Conservation (phyloP, 164 flowering plant species). For the Vitis riparia region DNA sequence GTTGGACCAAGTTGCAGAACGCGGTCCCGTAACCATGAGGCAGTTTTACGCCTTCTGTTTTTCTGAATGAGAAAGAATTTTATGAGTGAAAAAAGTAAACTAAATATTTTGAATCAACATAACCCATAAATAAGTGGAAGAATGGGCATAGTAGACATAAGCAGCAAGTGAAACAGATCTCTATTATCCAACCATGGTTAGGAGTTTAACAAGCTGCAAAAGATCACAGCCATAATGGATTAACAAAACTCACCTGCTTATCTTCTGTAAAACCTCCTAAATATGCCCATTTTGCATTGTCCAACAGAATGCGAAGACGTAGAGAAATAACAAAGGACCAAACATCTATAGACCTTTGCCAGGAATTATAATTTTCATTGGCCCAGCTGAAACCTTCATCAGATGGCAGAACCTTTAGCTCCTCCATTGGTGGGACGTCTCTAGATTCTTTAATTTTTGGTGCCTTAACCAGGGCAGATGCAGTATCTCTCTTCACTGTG, state of each 20-base stretch:
- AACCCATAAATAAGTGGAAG: background rate
- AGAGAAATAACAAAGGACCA: conserved; percentile 84
- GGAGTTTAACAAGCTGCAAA: background rate
- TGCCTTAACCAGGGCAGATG: conserved; percentile 29
- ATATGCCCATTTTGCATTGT: conserved; percentile 91
- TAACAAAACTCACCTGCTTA: conserved; percentile 56
- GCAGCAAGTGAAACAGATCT: background rate
- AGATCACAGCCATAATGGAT: too few species aligned
- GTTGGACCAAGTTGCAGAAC: conserved; percentile 96
- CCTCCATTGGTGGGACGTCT: conserved; percentile 59
- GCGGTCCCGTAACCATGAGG: conserved; percentile 85
- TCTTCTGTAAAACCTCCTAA: conserved; percentile 82
- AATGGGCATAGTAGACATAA: background rate
- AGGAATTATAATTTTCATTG: conserved; percentile 68
- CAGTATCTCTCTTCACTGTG: conserved; percentile 32
- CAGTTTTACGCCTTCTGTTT: conserved; percentile 69
- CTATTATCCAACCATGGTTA: background rate
- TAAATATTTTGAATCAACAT: background rate
- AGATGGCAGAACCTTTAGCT: conserved; percentile 67
- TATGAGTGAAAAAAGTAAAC: conserved; percentile 2
- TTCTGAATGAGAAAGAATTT: conserved; percentile 40
- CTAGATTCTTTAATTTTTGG: conserved; percentile 18
- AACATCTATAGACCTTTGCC: conserved; percentile 75
- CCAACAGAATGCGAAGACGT: conserved; percentile 70
- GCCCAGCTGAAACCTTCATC: conserved; percentile 96